phyloP scores from a whole-genome alignment of 192 early-diverging fungal species.

The Phycomyces nitens region DNA sequence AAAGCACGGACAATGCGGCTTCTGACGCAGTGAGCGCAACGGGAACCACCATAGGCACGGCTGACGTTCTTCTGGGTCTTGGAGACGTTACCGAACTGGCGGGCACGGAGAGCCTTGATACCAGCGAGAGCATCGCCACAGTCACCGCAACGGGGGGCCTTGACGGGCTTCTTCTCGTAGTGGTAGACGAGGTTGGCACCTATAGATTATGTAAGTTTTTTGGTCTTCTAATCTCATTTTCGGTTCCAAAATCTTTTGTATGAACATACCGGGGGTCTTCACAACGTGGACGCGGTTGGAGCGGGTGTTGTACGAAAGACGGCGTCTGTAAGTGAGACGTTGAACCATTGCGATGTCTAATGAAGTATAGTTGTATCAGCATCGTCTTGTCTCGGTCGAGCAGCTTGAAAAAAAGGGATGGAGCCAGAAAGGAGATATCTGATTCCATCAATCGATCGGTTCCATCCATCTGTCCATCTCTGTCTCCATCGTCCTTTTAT shows the following conservation, averaged over 20 bases:
- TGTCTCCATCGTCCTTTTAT: not conserved
- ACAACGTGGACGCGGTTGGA: conserved; percentile 82
- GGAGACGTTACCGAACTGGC: conserved; percentile 85
- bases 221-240: not conserved
- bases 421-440: not conserved
- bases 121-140: conserved; percentile 89
- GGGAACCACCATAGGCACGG: conserved; percentile 96
- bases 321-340: conserved; percentile 82
- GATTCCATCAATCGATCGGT: conserved; percentile 5
- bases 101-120: conserved; percentile 78
- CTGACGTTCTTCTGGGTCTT: conserved; percentile 90
- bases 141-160: conserved; percentile 95
- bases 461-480: not conserved
- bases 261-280: conserved; percentile 74
- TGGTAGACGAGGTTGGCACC: conserved; percentile 90
- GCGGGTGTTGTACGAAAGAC: conserved; percentile 87
- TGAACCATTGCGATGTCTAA: conserved; percentile 56
- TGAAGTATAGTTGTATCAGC: not conserved
- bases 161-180: conserved; percentile 90
- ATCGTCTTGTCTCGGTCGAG: conserved; percentile 1
- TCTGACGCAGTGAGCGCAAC: conserved; percentile 78
- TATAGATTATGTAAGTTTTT: conserved; percentile 3
- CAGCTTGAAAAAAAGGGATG: not conserved
- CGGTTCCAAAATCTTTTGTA: not conserved
- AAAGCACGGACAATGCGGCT: conserved; percentile 95